Conservation (phyloP, 768 basidiomycete species). For the Auriscalpium vulgare region DNA sequence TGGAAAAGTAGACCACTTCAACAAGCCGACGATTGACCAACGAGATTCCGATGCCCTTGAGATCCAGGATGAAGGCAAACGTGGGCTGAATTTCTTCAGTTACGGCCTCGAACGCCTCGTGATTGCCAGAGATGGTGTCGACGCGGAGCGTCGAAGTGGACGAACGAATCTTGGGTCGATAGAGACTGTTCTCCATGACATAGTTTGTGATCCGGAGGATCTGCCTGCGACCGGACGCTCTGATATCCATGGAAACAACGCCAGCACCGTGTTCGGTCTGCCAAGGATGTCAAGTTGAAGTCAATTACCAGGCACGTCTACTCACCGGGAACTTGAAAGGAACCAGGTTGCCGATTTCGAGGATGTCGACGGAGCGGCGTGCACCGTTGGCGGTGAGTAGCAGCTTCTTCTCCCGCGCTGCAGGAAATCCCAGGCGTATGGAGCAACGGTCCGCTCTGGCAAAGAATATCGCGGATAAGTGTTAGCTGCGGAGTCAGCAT, state of each 20-base stretch:
- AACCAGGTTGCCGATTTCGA: slow-evolving; percentile 89
- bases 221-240: slow-evolving; percentile 82
- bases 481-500: slow-evolving; percentile 34
- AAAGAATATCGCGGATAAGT: slow-evolving; percentile 48
- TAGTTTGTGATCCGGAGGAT: slow-evolving; percentile 84
- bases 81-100: slow-evolving; percentile 63
- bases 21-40: slow-evolving; percentile 79
- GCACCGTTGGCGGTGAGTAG: slow-evolving; percentile 52
- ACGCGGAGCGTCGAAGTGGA: slow-evolving; percentile 46
- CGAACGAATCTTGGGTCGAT: slow-evolving; percentile 63
- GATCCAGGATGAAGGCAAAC: slow-evolving; percentile 60
- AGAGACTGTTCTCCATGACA: slow-evolving; percentile 75
- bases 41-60: slow-evolving; percentile 90
- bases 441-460: slow-evolving; percentile 39
- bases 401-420: slow-evolving; percentile 74
- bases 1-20: slow-evolving; percentile 84
- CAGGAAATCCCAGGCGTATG: slow-evolving; percentile 93
- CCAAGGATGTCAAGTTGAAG: neutral
- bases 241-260: slow-evolving; percentile 83
- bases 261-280: slow-evolving; percentile 50
- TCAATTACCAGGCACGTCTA: neutral
- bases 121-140: slow-evolving; percentile 61
- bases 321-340: slow-evolving; percentile 82
- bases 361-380: slow-evolving; percentile 71
- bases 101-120: slow-evolving; percentile 80